These are phyloP conservation scores for Neurospora sp. DNA, from an alignment of 495 filamentous ascomycete species.

Conservation along the genomic window DNA sequence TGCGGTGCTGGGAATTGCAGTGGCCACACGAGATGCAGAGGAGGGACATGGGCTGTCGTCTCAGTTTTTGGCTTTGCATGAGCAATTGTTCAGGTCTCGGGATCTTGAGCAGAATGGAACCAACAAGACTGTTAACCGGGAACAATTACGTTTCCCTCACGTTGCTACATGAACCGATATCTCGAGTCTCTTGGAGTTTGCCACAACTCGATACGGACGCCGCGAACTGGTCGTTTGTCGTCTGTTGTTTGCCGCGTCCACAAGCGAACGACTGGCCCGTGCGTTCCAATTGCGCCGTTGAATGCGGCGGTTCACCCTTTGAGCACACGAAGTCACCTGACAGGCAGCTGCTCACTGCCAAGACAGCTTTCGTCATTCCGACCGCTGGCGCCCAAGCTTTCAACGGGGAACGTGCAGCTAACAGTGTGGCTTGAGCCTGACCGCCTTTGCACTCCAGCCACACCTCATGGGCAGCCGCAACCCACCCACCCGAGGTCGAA, in stretches of 20 bases:
- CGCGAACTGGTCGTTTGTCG: no score
- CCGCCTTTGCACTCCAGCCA: background rate
- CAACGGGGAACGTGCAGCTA: background rate
- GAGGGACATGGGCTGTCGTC: background rate
- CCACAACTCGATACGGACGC: background rate
- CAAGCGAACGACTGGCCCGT: background rate
- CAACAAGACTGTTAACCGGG: background rate
- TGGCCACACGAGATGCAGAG: background rate
- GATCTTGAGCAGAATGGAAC: background rate
- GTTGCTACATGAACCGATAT: background rate
- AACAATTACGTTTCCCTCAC: background rate
- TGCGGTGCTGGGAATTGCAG: background rate
- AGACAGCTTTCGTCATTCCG: constrained; percentile 6
- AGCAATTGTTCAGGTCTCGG: background rate
- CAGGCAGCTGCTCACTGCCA: background rate
- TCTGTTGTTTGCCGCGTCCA: background rate
- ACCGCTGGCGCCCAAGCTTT: background rate
- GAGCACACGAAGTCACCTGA: constrained; percentile 12
- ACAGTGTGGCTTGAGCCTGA: background rate
- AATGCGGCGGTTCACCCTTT: background rate
- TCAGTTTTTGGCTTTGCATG: background rate
- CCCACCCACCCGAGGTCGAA: constrained; percentile 11
- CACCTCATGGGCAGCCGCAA: background rate
- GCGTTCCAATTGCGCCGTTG: background rate
- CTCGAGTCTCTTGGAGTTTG: background rate